Percentiles rank a stretch among this genome's conserved stretches.
Conservation (phyloP, 2,329 filamentous ascomycete species). For the Pyrenophora seminiperda region DNA sequence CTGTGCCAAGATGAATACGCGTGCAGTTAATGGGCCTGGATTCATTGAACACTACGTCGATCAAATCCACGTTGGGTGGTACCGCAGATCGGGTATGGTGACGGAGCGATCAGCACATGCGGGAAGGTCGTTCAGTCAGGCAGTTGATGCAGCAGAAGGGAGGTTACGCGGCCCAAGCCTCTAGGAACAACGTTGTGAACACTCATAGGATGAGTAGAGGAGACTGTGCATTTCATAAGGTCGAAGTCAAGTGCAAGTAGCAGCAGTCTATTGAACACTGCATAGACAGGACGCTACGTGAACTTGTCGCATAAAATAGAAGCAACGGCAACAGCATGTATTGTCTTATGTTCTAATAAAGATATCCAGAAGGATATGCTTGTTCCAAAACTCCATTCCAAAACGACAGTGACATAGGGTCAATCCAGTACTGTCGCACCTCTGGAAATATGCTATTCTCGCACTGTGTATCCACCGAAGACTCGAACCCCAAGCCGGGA, state of each 20-base stretch:
- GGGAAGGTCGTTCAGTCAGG: no score
- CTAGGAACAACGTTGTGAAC: neutral
- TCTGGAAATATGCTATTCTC: neutral
- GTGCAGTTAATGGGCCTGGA: neutral
- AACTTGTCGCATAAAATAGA: neutral
- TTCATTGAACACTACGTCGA: slow-evolving; percentile 1
- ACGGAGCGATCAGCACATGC: neutral
- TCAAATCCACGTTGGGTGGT: neutral
- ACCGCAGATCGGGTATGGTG: neutral
- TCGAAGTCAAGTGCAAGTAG: neutral
- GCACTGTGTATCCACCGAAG: neutral
- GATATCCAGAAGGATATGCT: neutral
- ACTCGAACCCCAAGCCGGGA: no score
- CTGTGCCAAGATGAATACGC: no score
- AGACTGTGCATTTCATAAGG: neutral
- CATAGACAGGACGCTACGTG: neutral
- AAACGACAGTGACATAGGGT: neutral
- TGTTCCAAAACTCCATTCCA: neutral
- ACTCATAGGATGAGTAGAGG: neutral
- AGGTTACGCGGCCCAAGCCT: neutral
- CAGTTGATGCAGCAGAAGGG: no score
- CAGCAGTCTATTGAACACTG: neutral
- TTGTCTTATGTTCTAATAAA: neutral
- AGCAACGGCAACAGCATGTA: neutral
- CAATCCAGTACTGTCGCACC: neutral